Percentiles rank a stretch among this genome's conserved stretches.
phyloP scores from a whole-genome alignment of 1,139 yeast species.

The Scheffersomyces lignicola region DNA sequence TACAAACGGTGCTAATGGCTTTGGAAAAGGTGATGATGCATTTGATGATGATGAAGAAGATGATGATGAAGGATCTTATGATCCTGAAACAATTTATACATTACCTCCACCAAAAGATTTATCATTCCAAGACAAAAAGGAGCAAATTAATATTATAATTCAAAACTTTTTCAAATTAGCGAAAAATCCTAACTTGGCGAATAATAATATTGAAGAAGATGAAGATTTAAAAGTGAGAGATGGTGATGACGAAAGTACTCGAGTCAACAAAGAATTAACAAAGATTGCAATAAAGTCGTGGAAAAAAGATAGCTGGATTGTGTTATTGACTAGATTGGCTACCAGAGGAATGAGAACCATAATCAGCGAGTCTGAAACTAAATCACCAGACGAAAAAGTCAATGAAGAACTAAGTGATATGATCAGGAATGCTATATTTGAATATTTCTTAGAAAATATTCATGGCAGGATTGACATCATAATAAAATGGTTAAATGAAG shows the following conservation, averaged over 20 bases:
- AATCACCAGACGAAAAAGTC: conserved; percentile 18
- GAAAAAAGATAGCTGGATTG: conserved; percentile 76
- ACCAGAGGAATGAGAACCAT: conserved; percentile 66
- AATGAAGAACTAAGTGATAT: conserved; percentile 51
- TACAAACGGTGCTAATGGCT: background rate
- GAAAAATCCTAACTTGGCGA: conserved; percentile 20
- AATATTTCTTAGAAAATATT: conserved; percentile 73
- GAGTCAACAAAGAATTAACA: conserved; percentile 39
- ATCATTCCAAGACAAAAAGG: conserved; percentile 49
- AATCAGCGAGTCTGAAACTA: conserved; percentile 22
- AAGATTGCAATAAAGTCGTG: conserved; percentile 61
- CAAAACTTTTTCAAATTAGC: conserved; percentile 56
- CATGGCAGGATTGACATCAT: conserved; percentile 71
- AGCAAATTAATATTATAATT: conserved; percentile 53
- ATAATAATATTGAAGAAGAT: conserved; percentile 17
- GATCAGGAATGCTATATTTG: conserved; percentile 69
- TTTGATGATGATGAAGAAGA: conserved; percentile 38
- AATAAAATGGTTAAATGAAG: conserved; percentile 95
- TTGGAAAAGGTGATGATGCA: conserved; percentile 12
- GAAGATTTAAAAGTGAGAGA: conserved; percentile 31
- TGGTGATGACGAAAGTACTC: conserved; percentile 19
- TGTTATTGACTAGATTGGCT: conserved; percentile 72
- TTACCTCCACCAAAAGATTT: conserved; percentile 59
- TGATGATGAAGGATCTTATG: conserved; percentile 34
- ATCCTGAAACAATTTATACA: conserved; percentile 48